Evolutionary conservation across 2,329 filamentous ascomycete species (phyloP).

Genomic region (Aspergillus bombycis): DNA sequence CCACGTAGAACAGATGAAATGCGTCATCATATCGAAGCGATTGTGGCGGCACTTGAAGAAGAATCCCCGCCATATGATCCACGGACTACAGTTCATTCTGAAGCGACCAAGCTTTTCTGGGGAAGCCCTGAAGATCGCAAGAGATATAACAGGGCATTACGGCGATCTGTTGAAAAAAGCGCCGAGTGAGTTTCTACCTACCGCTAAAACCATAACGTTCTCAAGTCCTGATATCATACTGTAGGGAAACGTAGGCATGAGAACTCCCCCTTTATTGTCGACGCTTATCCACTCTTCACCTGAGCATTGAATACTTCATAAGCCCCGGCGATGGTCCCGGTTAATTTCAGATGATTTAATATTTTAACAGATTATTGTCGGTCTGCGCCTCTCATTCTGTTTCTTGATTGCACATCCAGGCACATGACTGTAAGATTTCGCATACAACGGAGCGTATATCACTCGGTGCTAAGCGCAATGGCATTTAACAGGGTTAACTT

Average conservation of each 20-base stretch:
- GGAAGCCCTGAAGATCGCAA: conserved; percentile 77
- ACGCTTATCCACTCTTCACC: neutral
- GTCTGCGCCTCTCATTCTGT: neutral
- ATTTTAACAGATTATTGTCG: neutral
- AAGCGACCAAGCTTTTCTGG: conserved; percentile 87
- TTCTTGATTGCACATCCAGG: neutral
- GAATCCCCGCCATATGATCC: conserved; percentile 88
- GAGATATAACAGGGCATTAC: conserved; percentile 77
- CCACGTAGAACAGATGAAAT: conserved; percentile 74
- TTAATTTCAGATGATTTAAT: neutral
- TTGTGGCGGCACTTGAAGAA: conserved; percentile 83
- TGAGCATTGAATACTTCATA: neutral
- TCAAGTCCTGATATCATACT: neutral
- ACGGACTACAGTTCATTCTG: conserved; percentile 80
- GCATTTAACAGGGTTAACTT: neutral
- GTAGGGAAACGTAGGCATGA: conserved; percentile 13
- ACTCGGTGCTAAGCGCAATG: neutral
- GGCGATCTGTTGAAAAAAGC: conserved; percentile 68
- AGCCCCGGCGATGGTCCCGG: neutral
- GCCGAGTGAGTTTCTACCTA: conserved; percentile 30
- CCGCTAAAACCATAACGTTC: neutral
- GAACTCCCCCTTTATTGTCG: neutral
- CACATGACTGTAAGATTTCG: neutral
- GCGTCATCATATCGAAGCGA: conserved; percentile 78
- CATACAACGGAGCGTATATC: neutral